phyloP scores from a whole-genome alignment of 129 eudicot genomes.

The Gnaphalium uliginosum region DNA sequence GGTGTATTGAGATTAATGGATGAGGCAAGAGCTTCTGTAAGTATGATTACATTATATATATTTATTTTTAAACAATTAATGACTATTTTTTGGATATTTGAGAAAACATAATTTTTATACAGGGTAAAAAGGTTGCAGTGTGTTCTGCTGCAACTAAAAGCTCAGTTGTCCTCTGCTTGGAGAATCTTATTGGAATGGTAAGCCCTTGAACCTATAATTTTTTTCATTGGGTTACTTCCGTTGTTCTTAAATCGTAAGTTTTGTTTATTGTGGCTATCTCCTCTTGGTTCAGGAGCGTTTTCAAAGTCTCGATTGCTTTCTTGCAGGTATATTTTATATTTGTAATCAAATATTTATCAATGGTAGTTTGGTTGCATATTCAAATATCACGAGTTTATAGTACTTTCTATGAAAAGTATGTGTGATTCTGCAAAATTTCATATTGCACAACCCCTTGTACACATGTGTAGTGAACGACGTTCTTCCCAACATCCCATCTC shows the following conservation, averaged over 20 bases:
- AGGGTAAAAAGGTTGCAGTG: conserved; percentile 91
- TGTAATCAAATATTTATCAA: background rate
- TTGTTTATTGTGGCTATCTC: conserved; percentile 16
- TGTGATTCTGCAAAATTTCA: no score
- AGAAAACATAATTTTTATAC: background rate
- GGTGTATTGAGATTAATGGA: conserved; percentile 97
- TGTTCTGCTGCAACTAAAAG: conserved; percentile 99
- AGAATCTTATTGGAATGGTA: conserved; percentile 90
- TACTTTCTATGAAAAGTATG: no score
- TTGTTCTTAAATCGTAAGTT: conserved; percentile 3
- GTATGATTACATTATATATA: conserved; percentile 32
- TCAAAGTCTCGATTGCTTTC: conserved; percentile 95
- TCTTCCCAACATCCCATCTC: no score
- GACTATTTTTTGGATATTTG: conserved; percentile 1
- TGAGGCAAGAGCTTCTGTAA: conserved; percentile 93
- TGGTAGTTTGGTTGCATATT: background rate
- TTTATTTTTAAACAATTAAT: background rate
- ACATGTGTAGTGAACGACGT: no score
- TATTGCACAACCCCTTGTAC: no score
- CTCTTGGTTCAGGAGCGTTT: conserved; percentile 76
- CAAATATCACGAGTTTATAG: no score
- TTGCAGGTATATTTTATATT: conserved; percentile 64
- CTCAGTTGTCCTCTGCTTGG: conserved; percentile 86
- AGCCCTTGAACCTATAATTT: conserved; percentile 2
- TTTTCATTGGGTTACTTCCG: background rate